Evolutionary conservation across 305 asterid genomes (phyloP), one percentile per base, ranked within the genome.

Genomic region (Rubia peregrina): DNA sequence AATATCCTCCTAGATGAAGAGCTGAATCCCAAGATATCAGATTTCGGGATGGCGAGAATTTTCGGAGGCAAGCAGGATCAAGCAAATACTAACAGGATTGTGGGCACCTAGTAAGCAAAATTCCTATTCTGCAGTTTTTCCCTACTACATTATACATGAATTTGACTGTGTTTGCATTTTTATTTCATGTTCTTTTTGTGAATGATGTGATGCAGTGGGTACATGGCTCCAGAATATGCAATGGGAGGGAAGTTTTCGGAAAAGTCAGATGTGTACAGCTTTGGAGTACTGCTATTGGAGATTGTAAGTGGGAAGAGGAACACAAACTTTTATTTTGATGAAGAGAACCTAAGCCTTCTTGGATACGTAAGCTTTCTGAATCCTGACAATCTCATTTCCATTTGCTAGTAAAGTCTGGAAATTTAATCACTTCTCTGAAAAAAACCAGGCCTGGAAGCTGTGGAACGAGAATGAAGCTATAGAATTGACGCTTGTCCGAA

Each of bases 141-240:
- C n/a, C 55, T 3, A 48, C 55, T 14, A 48, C 55, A 48, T 48
- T 48, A 48, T 11, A 48, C n/a, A 48, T 51, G 19, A 17, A 17
- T 16, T 16, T 16, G 21, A 16, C 57, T 51, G 21, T 16, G 21
- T 51, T 51, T 51, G n/a, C 17, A 51, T 51, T 51, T 49, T 51
- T 0, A 4, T 17, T 51, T 51, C 3, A 33, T 33, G 5, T 33
- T 33, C 3, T 33, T 33, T 33, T 2, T 33, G 38, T 33, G 38
- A 33, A 33, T 3, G 38, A 33, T 51, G 59, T 17, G 9, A 51
- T 51, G 59, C 59, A 51, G 59, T 17, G 59, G 59, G 1, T 51
- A 51, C 59, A 51, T 51, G 59, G 59, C 59, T 51, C 59, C 59
- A 17, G 59, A 51, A 51, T 51, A 51, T 6, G 59, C 59, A 51